Conservation (phyloP, 139 green algal species). For the Micractinium conductrix region DNA sequence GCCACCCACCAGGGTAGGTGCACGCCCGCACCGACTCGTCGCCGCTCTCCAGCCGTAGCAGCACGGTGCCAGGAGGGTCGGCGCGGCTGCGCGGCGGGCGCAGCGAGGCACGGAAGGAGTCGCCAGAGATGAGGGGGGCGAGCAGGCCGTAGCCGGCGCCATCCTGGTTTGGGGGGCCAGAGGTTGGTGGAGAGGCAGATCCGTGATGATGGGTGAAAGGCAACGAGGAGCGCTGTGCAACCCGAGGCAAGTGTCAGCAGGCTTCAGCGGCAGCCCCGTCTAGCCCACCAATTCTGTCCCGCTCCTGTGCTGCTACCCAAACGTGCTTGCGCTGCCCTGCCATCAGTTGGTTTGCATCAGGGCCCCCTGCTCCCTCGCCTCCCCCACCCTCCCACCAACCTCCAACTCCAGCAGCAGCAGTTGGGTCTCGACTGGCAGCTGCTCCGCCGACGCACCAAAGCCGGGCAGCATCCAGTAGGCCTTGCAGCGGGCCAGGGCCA, state of each 20-base stretch:
- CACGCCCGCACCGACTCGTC: conserved; percentile 46
- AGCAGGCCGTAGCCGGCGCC: conserved; percentile 58
- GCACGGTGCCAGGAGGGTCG: conserved; percentile 43
- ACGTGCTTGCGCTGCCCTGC: too few species aligned
- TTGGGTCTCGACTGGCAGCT: conserved; percentile 89
- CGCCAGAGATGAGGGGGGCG: conserved; percentile 79
- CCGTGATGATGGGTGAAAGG: too few species aligned
- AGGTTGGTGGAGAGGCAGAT: neutral
- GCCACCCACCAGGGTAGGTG: conserved; percentile 21
- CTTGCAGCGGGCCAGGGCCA: conserved; percentile 57
- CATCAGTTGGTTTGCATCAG: too few species aligned
- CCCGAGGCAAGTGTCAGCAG: too few species aligned
- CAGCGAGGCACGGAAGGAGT: conserved; percentile 75
- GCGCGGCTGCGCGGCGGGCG: conserved; percentile 46
- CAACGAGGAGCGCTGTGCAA: too few species aligned
- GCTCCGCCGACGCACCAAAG: conserved; percentile 69
- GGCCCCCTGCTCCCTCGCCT: too few species aligned
- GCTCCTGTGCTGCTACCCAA: too few species aligned
- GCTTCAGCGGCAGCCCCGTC: too few species aligned
- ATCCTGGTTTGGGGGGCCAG: neutral
- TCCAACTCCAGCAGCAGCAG: conserved; percentile 92
- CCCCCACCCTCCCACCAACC: conserved; percentile 65
- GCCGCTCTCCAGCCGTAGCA: conserved; percentile 78
- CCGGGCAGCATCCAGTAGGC: conserved; percentile 95
- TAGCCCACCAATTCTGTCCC: too few species aligned